A percentile compares a stretch with the other conserved stretches of the same genome.
Conservation (phyloP, 1,139 yeast species). For the Geotrichum klebahnii region DNA sequence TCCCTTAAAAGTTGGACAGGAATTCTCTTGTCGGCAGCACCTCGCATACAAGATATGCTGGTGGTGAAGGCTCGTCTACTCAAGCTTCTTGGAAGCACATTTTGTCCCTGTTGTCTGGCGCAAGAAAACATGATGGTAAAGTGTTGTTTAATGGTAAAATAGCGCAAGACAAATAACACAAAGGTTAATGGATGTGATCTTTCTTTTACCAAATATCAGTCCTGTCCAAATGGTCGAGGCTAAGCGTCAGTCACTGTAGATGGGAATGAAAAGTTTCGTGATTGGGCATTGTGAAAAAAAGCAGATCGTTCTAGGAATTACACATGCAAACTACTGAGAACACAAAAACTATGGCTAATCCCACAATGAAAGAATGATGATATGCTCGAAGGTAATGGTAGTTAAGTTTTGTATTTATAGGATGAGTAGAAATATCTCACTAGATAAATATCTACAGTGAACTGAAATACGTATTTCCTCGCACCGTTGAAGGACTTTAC, state of each 20-base stretch:
- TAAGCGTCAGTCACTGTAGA: background rate
- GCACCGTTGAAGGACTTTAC: too few relatives aligned
- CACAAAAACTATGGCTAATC: background rate
- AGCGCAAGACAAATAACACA: background rate
- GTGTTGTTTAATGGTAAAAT: background rate
- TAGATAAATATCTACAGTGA: too few relatives aligned
- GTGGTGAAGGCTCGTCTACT: slow-evolving; percentile 19
- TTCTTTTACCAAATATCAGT: background rate
- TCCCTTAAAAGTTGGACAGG: slow-evolving; percentile 68
- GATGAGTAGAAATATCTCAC: too few relatives aligned
- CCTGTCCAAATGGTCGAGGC: background rate
- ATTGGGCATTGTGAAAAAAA: background rate
- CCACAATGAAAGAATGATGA: too few relatives aligned
- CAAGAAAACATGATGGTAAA: background rate
- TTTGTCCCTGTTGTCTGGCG: slow-evolving; percentile 2
- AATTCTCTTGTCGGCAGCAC: slow-evolving; percentile 44
- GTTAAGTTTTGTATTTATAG: too few relatives aligned
- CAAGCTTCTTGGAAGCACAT: slow-evolving; percentile 2
- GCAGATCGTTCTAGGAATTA: background rate
- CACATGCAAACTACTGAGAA: background rate
- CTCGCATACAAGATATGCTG: slow-evolving; percentile 8
- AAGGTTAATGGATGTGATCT: too few relatives aligned
- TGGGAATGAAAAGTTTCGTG: slow-evolving; percentile 11
- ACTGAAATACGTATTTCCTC: too few relatives aligned
- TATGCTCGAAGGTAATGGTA: background rate